Base-by-base conservation (phyloP, 768 basidiomycete genomes). In the Nidula microcarpa region DNA sequence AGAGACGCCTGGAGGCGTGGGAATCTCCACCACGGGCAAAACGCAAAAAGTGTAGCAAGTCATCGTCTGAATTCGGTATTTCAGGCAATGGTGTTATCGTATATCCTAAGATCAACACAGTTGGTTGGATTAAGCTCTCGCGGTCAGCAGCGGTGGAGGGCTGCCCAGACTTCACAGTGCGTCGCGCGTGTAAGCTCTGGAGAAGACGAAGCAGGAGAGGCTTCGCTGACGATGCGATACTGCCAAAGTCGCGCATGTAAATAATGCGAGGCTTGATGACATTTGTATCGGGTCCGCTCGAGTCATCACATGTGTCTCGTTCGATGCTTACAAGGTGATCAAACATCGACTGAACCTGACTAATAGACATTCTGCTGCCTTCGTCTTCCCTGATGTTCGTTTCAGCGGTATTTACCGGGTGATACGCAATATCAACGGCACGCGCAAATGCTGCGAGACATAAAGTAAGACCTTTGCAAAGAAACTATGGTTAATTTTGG, bases 241-340 rank as follows among this genome's bases (percentile, higher is more conserved):
- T 37, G 23, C 53, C 30, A 41, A 52, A 54, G 50, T 54, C 49
- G 13, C 56, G 49, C 50, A 51, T 18, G 41, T 53, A 56, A 32
- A 56, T 50, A 37, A 53, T 51, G 37, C 49, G 50, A 9, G 23
- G 32, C 18, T 41, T 18, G 13, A 17, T 41, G 11, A 17, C 39
- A 41, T 41, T 3, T n/a, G 11, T 41, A 17, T 17, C 39, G 16
- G 23, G 23, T 30, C 23, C 23, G 4, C 23, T 30, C 23, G 23
- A 30, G 23, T 30, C 23, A 30, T 4, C 23, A 4, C 23, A 30
- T 30, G 23, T 30, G 23, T 30, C 23, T 30, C 23, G 23, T 30
- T 30, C 23, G 4, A 30, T 30, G 23, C 23, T 30, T 30, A 30
- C 23, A 30, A 30, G 23, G 23, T 30, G 23, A 30, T 30, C 3